Evolutionary conservation across 2,329 filamentous ascomycete genomes (phyloP), one percentile per base, ranked within the genome.

Genomic region (Trichoderma oligosporum): DNA sequence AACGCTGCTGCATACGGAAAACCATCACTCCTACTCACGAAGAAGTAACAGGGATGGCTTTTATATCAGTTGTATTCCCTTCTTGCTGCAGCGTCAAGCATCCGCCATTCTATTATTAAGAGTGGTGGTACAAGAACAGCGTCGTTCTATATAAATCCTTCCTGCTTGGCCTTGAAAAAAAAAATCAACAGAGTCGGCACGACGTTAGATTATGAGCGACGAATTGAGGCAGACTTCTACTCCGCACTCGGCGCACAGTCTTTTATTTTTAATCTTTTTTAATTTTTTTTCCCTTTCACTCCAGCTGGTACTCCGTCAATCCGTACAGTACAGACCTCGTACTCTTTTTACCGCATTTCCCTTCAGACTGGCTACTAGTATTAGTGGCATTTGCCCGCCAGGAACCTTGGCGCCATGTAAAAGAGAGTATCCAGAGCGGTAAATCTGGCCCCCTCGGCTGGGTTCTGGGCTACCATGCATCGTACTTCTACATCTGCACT

Each of bases 381-480:
- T 24, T 46, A 55, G 41, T 38, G 41, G 36, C 14, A 38, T 38
- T 36, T 31, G 41, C 41, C 41, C 46, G 42, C 51, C 41, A 55
- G 51, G 51, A 55, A 55, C 31, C 51, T 55, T 55, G 51, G 51
- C 51, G 51, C 51, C 51, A 55, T 55, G 39, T 25, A 46, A n/a
- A n/a, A n/a, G 18, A 24, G 51, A 46, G 41, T 45, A 45, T 25
- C 41, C 51, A 29, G 41, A 38, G 51, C 51, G 51, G 51, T 46
- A 55, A 55, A 55, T 55, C 51, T 55, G 51, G 51, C 51, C 51
- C 51, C 51, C 51, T 46, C 51, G 22, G n/a, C 41, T 54, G 38
- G 51, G 39, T 20, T 38, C 31, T 27, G 45, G 41, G 41, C 25
- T 36, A 55, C 41, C 51, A 33, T 44, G 27, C 38, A 42, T 53